Conservation (phyloP, 2,329 filamentous ascomycete species). For the Ophiosphaerella herpotricha region DNA sequence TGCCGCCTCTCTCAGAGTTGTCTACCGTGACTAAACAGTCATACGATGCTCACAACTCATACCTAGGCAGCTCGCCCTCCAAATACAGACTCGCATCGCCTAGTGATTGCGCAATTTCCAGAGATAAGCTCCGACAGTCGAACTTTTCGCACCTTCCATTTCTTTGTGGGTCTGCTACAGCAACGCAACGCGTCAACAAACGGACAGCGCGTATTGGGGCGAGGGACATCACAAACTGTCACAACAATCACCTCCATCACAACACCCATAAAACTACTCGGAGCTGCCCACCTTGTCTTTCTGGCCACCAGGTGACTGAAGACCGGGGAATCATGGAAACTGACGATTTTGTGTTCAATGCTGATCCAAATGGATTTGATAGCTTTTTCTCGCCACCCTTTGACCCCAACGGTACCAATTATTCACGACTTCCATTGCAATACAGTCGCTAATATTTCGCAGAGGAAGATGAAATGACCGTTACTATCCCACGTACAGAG, state of each 20-base stretch:
- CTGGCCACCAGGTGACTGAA: too few species aligned
- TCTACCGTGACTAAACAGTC: not conserved
- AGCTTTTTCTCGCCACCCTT: too few species aligned
- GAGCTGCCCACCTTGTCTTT: too few species aligned
- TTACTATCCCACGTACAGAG: too few species aligned
- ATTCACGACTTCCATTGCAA: not conserved
- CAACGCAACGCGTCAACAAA: constrained; percentile 10
- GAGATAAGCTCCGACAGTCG: not conserved
- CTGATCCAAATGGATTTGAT: too few species aligned
- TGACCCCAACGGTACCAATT: too few species aligned
- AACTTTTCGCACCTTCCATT: constrained; percentile 12
- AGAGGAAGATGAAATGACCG: not conserved
- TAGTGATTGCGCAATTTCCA: not conserved
- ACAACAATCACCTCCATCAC: not conserved
- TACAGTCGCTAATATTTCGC: not conserved
- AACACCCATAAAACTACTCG: not conserved
- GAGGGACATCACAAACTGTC: not conserved
- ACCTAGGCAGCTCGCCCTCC: constrained; percentile 6
- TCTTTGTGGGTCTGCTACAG: constrained; percentile 11
- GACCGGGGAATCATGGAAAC: too few species aligned
- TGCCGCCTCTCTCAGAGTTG: not conserved
- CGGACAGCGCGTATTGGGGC: constrained; percentile 4
- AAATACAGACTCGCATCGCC: constrained; percentile 1
- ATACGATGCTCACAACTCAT: not conserved
- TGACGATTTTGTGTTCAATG: too few species aligned